A percentile compares a stretch with the other conserved stretches of the same genome.
phyloP scores from a whole-genome alignment of 148 eudicot species.

The Amaranthus hypochondriacus region DNA sequence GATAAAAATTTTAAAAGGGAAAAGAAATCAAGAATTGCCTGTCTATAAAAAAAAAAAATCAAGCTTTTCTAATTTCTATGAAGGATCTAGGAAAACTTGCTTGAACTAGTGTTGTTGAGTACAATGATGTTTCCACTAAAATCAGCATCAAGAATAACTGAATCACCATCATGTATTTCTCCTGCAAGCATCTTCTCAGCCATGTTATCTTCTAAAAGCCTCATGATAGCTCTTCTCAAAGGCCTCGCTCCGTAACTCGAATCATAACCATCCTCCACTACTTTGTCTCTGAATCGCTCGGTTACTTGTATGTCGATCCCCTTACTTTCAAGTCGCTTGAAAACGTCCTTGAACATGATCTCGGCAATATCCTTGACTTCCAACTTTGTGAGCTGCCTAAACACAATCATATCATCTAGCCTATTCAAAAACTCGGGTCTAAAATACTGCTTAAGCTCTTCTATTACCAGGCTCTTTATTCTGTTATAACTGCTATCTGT shows the following conservation, averaged over 20 bases:
- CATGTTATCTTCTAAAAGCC: conserved; percentile 82
- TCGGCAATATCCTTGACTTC: conserved; percentile 90
- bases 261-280: conserved; percentile 79
- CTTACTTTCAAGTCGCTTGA: conserved; percentile 48
- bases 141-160: conserved; percentile 70
- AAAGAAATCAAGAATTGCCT: not conserved
- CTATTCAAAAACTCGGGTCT: conserved; percentile 82
- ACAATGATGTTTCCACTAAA: conserved; percentile 61
- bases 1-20: not conserved
- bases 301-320: conserved; percentile 70
- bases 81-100: conserved; percentile 22
- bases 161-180: conserved; percentile 79
- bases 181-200: conserved; percentile 88
- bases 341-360: conserved; percentile 82
- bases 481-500: conserved; percentile 56
- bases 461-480: conserved; percentile 64
- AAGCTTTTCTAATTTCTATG: not conserved
- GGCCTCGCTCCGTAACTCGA: conserved; percentile 88
- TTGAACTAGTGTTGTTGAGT: conserved; percentile 55
- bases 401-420: conserved; percentile 88
- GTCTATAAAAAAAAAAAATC: not conserved
- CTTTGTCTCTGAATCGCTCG: conserved; percentile 55
- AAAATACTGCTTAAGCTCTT: conserved; percentile 77
- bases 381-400: conserved; percentile 68
- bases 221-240: conserved; percentile 80